Base-by-base conservation (phyloP, 2,329 filamentous ascomycete species). In the Thermoascus crustaceus region DNA sequence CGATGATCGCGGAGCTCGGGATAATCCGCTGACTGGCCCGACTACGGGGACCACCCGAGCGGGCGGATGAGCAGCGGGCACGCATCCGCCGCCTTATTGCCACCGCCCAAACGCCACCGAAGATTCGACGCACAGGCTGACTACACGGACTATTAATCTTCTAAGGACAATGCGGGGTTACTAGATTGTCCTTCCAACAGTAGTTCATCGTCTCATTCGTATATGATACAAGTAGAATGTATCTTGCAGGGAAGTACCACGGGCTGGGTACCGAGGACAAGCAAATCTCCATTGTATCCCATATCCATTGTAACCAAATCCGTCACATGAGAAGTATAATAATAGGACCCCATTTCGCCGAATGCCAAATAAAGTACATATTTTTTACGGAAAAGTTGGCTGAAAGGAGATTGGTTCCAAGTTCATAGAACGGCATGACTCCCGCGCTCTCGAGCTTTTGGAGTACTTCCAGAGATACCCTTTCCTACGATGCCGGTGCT, bases 1-100 rank as follows among this genome's bases (percentile, higher is more conserved):
- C 26, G 26, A 29, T 29, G 26, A 29, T 16, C 26, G 13, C 26
- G 26, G 26, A 16, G 26, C 26, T 29, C 26, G 26, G 26, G 26
- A 29, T 29, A 17, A 10, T 29, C 26, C 26, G 14, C 26, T 10
- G 14, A 6, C 26, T 17, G n/a, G 26, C 14, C 26, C 26, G 24
- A 26, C n/a, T 10, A 5, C 26, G 26, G 14, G 18, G 25, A 4
- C 17, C 25, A 29, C 14, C 26, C 26, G 13, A 11, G 17, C 25
- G 17, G 17, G n/a, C n/a, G n/a, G n/a, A n/a, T n/a, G 8, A 16
- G 11, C 25, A 14, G 25, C 22, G 22, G 11, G 13, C 25, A 29
- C 25, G 13, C 14, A 16, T 5, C 26, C 18, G 14, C 14, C 14
- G 13, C 11, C n/a, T 18, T 29, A 29, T 29, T 16, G 26, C 26